Evolutionary conservation across 352 stramenopile species (phyloP).

Genomic region (Pythium oligandrum): DNA sequence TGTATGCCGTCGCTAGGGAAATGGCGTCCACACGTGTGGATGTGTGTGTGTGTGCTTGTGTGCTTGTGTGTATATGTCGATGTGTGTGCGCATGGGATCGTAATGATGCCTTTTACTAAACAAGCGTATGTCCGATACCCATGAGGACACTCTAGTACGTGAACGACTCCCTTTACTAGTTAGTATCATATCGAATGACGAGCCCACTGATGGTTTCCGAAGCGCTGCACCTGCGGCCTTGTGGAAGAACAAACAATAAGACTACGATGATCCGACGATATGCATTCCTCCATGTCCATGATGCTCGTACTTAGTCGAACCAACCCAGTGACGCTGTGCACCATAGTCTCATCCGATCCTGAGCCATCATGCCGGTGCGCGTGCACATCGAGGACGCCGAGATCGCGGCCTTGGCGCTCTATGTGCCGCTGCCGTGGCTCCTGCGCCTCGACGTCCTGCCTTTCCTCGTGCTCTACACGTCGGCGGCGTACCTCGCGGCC

Average conservation of each 20-base stretch:
- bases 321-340: neutral
- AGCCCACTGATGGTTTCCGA: slow-evolving; percentile 52
- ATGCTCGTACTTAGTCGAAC: slow-evolving; percentile 17
- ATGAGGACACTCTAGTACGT: slow-evolving; percentile 61
- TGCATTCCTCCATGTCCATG: slow-evolving; percentile 8
- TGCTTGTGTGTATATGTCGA: slow-evolving; percentile 13
- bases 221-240: slow-evolving; percentile 13
- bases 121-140: slow-evolving; percentile 86
- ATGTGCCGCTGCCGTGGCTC: slow-evolving; percentile 49
- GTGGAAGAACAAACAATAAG: slow-evolving; percentile 68
- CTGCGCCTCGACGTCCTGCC: slow-evolving; percentile 50
- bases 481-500: slow-evolving; percentile 25
- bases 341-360: too few relatives aligned
- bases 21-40: slow-evolving; percentile 5
- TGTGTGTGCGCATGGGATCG: slow-evolving; percentile 10
- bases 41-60: slow-evolving; percentile 7
- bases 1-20: too few relatives aligned
- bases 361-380: slow-evolving; percentile 1
- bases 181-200: slow-evolving; percentile 54
- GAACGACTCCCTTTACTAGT: slow-evolving; percentile 28
- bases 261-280: slow-evolving; percentile 88
- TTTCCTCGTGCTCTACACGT: slow-evolving; percentile 36
- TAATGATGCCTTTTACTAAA: slow-evolving; percentile 70
- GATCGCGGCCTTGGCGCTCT: slow-evolving; percentile 47
- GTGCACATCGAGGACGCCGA: slow-evolving; percentile 52